Percentiles rank a stretch among this genome's conserved stretches.
These are phyloP conservation scores for Dichotomocladium elegans DNA, from an alignment of 371 early-diverging fungal species.

Conservation along the genomic window DNA sequence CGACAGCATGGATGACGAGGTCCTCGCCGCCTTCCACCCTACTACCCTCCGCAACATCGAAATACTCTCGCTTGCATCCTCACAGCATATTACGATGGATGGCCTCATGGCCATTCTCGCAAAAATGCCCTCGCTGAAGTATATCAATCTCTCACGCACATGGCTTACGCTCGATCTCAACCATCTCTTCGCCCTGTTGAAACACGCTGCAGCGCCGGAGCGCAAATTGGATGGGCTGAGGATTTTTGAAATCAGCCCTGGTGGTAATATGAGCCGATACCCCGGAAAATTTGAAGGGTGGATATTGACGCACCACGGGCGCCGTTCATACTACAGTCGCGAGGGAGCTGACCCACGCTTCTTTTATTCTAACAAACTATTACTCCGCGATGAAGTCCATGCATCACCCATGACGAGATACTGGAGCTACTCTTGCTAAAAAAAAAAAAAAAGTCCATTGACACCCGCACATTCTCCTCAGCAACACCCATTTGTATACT, in stretches of 20 bases:
- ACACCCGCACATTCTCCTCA: too few species aligned
- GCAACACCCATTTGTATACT: too few species aligned
- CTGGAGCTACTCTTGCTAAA: slow-evolving; percentile 27
- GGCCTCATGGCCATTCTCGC: background rate
- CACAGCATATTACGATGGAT: background rate
- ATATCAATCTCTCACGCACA: slow-evolving; percentile 4
- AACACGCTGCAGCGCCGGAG: background rate
- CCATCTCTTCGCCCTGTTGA: background rate
- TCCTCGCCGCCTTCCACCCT: background rate
- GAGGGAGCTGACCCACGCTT: slow-evolving; percentile 17
- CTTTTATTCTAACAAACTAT: slow-evolving; percentile 28
- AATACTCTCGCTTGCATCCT: slow-evolving; percentile 4
- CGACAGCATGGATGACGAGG: slow-evolving; percentile 14
- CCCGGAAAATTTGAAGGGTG: slow-evolving; percentile 7
- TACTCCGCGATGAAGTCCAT: slow-evolving; percentile 9
- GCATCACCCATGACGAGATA: slow-evolving; percentile 32
- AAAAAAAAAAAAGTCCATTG: background rate
- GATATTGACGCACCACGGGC: slow-evolving; percentile 4
- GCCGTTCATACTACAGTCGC: slow-evolving; percentile 19
- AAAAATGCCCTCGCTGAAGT: slow-evolving; percentile 6
- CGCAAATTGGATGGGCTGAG: background rate
- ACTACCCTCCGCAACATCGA: background rate
- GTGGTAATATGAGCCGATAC: background rate
- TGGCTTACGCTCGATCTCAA: slow-evolving; percentile 4
- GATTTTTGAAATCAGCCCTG: slow-evolving; percentile 19